These are phyloP conservation scores for Ophiognomonia clavigignenti-juglandacearum DNA, from an alignment of 2,329 filamentous ascomycete genomes.

Conservation along the genomic window DNA sequence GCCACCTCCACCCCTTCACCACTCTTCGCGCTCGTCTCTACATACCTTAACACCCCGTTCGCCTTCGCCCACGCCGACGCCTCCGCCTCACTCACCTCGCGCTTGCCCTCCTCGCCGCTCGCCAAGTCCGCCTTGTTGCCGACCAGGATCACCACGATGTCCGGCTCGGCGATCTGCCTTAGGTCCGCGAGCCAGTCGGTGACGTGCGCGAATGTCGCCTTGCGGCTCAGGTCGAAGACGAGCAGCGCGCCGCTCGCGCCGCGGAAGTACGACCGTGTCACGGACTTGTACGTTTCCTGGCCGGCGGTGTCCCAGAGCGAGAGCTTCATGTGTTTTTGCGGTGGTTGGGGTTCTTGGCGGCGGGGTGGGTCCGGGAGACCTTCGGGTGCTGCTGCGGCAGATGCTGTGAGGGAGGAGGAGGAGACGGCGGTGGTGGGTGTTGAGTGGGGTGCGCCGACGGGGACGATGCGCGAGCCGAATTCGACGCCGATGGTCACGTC, in stretches of 20 bases:
- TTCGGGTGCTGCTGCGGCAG: constrained; percentile 19
- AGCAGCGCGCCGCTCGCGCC: constrained; percentile 69
- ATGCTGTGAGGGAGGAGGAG: constrained; percentile 12
- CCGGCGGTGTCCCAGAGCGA: constrained; percentile 94
- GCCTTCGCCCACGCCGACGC: constrained; percentile 82
- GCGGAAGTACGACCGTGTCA: constrained; percentile 90
- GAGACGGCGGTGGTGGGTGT: constrained; percentile 30
- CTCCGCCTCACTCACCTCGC: constrained; percentile 77
- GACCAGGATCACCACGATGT: constrained; percentile 90
- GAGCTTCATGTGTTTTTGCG: constrained; percentile 82
- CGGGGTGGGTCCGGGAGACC: constrained; percentile 52
- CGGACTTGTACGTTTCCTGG: constrained; percentile 95
- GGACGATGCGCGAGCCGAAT: constrained; percentile 88
- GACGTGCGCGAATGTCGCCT: constrained; percentile 79
- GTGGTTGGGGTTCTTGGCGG: constrained; percentile 21
- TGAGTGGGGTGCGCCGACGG: constrained; percentile 75
- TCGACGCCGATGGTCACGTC: constrained; percentile 97
- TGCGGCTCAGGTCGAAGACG: constrained; percentile 90
- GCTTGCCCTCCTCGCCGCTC: constrained; percentile 60
- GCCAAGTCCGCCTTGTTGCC: constrained; percentile 92
- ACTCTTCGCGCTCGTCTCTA: constrained; percentile 94
- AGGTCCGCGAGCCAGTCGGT: constrained; percentile 94
- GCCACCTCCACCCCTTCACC: constrained; percentile 91
- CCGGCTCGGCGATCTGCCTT: constrained; percentile 88
- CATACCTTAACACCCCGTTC: constrained; percentile 87